phyloP scores from a whole-genome alignment of 2,329 filamentous ascomycete species.

The Cercospora sojina region DNA sequence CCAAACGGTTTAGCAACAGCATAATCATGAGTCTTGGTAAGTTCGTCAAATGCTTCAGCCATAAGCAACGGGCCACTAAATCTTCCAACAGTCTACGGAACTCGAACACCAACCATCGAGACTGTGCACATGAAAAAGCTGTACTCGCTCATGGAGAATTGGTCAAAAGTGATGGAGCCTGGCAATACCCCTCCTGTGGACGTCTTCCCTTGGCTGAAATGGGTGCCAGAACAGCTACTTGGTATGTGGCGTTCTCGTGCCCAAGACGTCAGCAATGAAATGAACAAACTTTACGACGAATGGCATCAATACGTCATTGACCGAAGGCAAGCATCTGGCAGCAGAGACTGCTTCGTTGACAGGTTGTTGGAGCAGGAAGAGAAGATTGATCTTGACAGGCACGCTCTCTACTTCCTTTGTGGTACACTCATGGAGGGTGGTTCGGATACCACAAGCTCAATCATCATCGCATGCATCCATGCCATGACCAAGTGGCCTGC shows the following conservation, averaged over 20 bases:
- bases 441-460: constrained; percentile 33
- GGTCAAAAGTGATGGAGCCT: constrained; percentile 48
- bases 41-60: too few species aligned
- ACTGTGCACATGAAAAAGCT: constrained; percentile 33
- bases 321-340: constrained; percentile 32
- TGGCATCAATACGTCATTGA: constrained; percentile 39
- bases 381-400: constrained; percentile 24
- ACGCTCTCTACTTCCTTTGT: constrained; percentile 43
- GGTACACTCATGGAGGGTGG: constrained; percentile 37
- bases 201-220: constrained; percentile 47
- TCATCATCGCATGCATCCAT: constrained; percentile 42
- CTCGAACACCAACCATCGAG: constrained; percentile 30
- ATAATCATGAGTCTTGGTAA: too few species aligned
- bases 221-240: constrained; percentile 45
- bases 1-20: too few species aligned
- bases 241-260: constrained; percentile 44
- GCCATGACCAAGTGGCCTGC: constrained; percentile 28
- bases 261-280: constrained; percentile 41
- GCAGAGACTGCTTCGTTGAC: constrained; percentile 43
- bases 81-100: constrained; percentile 12
- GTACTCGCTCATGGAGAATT: constrained; percentile 47
- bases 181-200: constrained; percentile 54
- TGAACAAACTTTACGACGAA: constrained; percentile 45
- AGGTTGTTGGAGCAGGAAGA: constrained; percentile 41
- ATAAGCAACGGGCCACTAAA: too few species aligned